Base-by-base conservation (phyloP, 306 rosid species). In the Rosa persica region DNA sequence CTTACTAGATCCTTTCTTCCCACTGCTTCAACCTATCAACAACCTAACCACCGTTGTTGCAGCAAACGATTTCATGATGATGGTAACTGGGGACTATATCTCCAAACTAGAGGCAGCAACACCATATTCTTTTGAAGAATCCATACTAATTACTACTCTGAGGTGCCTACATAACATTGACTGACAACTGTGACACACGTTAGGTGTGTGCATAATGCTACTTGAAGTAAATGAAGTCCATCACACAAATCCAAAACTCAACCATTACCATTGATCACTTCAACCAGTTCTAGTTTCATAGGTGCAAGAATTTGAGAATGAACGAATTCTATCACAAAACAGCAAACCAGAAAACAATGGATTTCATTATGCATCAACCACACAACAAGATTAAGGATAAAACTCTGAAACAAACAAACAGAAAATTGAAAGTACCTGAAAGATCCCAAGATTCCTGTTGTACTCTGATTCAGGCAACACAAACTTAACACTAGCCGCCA, bases 381-480 rank as follows among this genome's bases (percentile, higher is more conserved):
- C 48, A 76, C 12, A 38, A 27, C 60, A 81, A 55, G 25, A 20
- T 19, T 6, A 42, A n/a, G 1, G 47, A 58, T 5, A 65, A 11
- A 16, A 76, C 25, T 23, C 40, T 40, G 58, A n/a, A 54, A 30
- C 34, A 46, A 64, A 79, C 46, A 72, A 72, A 30, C n/a, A 5
- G 76, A 66, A 57, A 39, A 27, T 36, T 52, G 62, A 20, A 55
- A 79, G 70, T 82, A 88, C 96, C 96, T 89, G 98, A 81, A 94
- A 94, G 42, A 90, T 47, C 75, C 97, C 98, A 22, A 94, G 94
- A 79, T 89, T 90, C 87, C 83, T 84, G 87, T 94, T 92, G 77
- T 89, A 92, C 79, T 86, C 91, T 0, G 98, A 94, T 85, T 90
- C 97, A 1, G 95, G 97, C 86, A 90, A 73, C 38, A 80, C 69